phyloP scores from a whole-genome alignment of 2,329 filamentous ascomycete genomes.

The Neopestalotiopsis sp. region DNA sequence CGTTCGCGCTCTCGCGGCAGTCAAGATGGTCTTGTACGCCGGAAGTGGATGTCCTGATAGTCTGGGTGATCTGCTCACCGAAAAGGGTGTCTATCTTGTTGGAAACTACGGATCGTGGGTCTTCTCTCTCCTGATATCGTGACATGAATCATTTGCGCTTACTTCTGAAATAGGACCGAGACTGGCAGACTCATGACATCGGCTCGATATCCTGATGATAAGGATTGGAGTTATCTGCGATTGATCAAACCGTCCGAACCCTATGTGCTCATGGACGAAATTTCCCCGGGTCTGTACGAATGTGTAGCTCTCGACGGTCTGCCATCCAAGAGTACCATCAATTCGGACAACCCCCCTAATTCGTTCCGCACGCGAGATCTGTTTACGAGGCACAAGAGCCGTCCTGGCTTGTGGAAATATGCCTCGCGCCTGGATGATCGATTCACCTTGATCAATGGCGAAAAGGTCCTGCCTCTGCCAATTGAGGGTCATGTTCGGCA shows the following conservation, averaged over 20 bases:
- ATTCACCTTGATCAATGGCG: slow-evolving; percentile 52
- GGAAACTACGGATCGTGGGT: slow-evolving; percentile 56
- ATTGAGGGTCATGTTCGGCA: slow-evolving; percentile 61
- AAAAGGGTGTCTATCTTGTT: slow-evolving; percentile 54
- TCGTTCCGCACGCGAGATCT: slow-evolving; percentile 52
- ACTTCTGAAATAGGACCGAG: slow-evolving; percentile 50
- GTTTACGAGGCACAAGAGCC: slow-evolving; percentile 47
- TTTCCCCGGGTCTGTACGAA: slow-evolving; percentile 40
- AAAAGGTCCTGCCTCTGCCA: slow-evolving; percentile 51
- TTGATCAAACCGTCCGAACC: slow-evolving; percentile 43
- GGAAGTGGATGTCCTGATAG: slow-evolving; percentile 60
- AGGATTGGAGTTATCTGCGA: slow-evolving; percentile 61
- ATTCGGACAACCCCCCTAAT: slow-evolving; percentile 49
- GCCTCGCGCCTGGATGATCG: slow-evolving; percentile 50
- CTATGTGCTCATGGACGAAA: slow-evolving; percentile 43
- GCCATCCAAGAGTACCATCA: slow-evolving; percentile 37
- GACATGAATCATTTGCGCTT: not conserved
- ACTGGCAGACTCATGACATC: slow-evolving; percentile 63
- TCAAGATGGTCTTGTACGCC: slow-evolving; percentile 54
- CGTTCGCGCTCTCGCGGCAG: slow-evolving; percentile 45
- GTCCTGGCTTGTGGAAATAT: slow-evolving; percentile 51
- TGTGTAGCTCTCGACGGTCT: slow-evolving; percentile 37
- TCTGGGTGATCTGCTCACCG: slow-evolving; percentile 53
- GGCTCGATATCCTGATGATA: slow-evolving; percentile 53
- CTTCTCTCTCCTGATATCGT: not conserved